Conservation (phyloP, 345 rosid genomes). For the Hypericum perforatum region DNA sequence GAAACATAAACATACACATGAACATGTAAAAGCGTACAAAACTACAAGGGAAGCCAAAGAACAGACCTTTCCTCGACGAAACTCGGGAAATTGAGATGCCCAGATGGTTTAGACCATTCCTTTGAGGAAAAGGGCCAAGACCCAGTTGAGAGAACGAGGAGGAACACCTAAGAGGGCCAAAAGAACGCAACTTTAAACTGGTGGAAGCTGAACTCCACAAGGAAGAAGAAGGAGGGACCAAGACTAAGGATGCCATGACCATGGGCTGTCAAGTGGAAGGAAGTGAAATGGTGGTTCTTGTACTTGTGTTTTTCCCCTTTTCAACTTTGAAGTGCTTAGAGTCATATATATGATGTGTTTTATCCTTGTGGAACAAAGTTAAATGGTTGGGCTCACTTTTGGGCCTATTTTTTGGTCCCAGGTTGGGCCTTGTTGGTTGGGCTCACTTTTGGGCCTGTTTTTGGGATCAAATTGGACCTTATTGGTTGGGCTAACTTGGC, state of each 20-base stretch:
- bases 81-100: conserved; percentile 43
- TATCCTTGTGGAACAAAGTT: no score
- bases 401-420: no score
- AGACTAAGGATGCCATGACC: conserved; percentile 43
- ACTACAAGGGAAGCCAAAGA: conserved; percentile 7
- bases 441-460: no score
- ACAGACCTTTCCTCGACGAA: conserved; percentile 36
- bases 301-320: not conserved
- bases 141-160: conserved; percentile 29
- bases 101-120: conserved; percentile 71
- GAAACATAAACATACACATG: not conserved
- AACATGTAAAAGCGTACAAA: not conserved
- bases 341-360: no score
- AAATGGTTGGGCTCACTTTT: no score
- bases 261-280: not conserved
- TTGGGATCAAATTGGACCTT: no score
- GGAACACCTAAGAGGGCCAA: conserved; percentile 11
- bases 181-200: conserved; percentile 20
- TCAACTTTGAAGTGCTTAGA: not conserved
- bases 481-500: no score
- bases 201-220: conserved; percentile 22
- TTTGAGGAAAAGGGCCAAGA: conserved; percentile 33
- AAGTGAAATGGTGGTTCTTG: not conserved
- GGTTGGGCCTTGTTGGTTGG: no score
- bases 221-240: conserved; percentile 13